Conservation (phyloP, 129 eudicot species). For the Apium graveolens region DNA sequence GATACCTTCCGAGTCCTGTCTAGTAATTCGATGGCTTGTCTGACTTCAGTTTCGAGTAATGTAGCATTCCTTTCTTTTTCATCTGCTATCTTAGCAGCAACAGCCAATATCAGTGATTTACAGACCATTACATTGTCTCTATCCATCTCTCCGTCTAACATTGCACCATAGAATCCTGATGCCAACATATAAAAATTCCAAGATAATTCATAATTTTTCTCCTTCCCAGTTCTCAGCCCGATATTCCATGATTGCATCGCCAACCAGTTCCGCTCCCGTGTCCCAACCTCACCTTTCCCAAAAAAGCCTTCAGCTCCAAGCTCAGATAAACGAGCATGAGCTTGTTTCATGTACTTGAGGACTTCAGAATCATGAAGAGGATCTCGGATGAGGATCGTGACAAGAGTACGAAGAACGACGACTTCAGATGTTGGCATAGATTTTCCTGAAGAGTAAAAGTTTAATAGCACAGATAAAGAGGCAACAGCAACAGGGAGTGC, state of each 20-base stretch:
- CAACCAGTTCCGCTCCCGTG: constrained; percentile 78
- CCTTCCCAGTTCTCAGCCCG: constrained; percentile 67
- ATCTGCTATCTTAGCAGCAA: constrained; percentile 68
- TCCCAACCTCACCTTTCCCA: constrained; percentile 86
- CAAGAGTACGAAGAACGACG: constrained; percentile 63
- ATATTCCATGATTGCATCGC: constrained; percentile 62
- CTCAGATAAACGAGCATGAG: constrained; percentile 53
- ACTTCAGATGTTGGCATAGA: constrained; percentile 79
- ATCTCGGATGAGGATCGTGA: constrained; percentile 57
- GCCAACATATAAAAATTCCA: constrained; percentile 63
- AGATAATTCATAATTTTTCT: constrained; percentile 44
- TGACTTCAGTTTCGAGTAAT: constrained; percentile 51
- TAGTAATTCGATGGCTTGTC: constrained; percentile 63
- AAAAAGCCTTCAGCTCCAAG: constrained; percentile 71
- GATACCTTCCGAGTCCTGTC: constrained; percentile 89
- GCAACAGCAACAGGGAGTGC: constrained; percentile 74
- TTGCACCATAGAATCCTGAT: constrained; percentile 58
- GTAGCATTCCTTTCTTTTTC: constrained; percentile 47
- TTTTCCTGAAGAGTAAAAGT: constrained; percentile 64
- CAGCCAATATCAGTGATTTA: constrained; percentile 67
- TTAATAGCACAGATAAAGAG: constrained; percentile 61
- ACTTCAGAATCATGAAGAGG: constrained; percentile 50
- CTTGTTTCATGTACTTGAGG: constrained; percentile 66
- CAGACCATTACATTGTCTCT: constrained; percentile 60
- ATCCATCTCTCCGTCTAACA: constrained; percentile 45